Conservation (phyloP, 495 filamentous ascomycete genomes). For the Bacidia gigantensis region DNA sequence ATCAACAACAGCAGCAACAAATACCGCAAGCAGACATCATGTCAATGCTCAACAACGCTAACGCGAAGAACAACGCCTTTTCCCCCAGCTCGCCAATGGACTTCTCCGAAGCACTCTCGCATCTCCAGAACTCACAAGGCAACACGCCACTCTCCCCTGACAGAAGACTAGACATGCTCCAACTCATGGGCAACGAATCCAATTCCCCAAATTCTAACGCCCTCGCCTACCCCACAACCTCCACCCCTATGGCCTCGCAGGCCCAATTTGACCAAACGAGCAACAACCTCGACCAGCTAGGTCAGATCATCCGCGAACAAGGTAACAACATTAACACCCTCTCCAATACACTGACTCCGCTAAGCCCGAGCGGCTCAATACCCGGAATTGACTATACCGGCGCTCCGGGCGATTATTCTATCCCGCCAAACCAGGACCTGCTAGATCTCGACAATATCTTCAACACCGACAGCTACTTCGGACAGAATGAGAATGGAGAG, state of each 20-base stretch:
- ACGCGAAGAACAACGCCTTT: slow-evolving; percentile 43
- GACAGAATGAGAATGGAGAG: not conserved
- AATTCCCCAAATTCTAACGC: slow-evolving; percentile 35
- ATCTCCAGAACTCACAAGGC: slow-evolving; percentile 49
- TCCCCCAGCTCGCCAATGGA: slow-evolving; percentile 38
- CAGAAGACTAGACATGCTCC: slow-evolving; percentile 67
- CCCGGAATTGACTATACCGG: slow-evolving; percentile 47
- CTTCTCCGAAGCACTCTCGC: slow-evolving; percentile 60
- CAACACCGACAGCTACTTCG: slow-evolving; percentile 46
- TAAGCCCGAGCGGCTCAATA: slow-evolving; percentile 67
- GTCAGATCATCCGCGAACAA: slow-evolving; percentile 61
- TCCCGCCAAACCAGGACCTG: slow-evolving; percentile 17
- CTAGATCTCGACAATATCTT: slow-evolving; percentile 61
- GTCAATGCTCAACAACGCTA: slow-evolving; percentile 71
- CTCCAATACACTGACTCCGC: slow-evolving; percentile 53
- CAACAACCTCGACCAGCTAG: slow-evolving; percentile 61
- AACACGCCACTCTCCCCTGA: slow-evolving; percentile 58
- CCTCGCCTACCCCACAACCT: slow-evolving; percentile 39
- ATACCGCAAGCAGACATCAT: slow-evolving; percentile 61
- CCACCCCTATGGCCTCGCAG: slow-evolving; percentile 7
- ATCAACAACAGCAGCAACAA: slow-evolving; percentile 17
- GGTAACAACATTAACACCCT: slow-evolving; percentile 57
- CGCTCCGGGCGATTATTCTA: slow-evolving; percentile 2
- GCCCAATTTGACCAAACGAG: slow-evolving; percentile 63
- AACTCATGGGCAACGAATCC: slow-evolving; percentile 52